Evolutionary conservation across 495 filamentous ascomycete genomes (phyloP), one percentile per base, ranked within the genome.

Genomic region (Penicillium argentinense): DNA sequence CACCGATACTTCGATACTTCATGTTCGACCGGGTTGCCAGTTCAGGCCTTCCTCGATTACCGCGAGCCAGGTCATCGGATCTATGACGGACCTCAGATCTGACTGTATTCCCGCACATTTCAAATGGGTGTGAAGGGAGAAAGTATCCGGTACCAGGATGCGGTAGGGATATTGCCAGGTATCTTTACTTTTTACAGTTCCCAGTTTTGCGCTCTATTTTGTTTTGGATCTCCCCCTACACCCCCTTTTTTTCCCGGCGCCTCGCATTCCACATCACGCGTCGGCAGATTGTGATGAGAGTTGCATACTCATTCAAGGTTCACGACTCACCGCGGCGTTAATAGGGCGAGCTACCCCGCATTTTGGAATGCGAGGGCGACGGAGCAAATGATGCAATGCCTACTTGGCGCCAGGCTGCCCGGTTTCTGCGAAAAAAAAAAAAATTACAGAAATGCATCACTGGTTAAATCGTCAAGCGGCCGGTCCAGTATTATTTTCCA

Each of bases 321-420:
- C 19, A 4, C 29, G 39, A 18, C 9, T 12, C 16, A 36, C 9
- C 33, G 18, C 14, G 33, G 17, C 17, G 14, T 37, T 29, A 16
- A 14, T 34, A 40, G 29, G 14, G 23, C 43, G 13, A 36, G 37
- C 37, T 52, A 59, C 56, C 56, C 56, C 56, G 48, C 56, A 56
- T 56, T 59, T 39, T 34, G 17, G 9, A 33, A 24, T 19, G 24
- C n/a, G 9, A 16, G 6, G 29, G 30, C 17, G 18, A 39, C 16
- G n/a, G 23, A 41, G 27, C 25, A 29, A 34, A 47, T 51, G 51
- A 54, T 54, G 45, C 41, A 45, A 54, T 42, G 16, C 16, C 2
- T 8, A 36, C 8, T 23, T 39, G 17, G 47, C 21, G 16, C 29
- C 21, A 19, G 37, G 38, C 39, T 37, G n/a, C 18, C 5, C 9